phyloP scores from a whole-genome alignment of 2,329 filamentous ascomycete genomes.

The Tolypocladium ophioglossoides region DNA sequence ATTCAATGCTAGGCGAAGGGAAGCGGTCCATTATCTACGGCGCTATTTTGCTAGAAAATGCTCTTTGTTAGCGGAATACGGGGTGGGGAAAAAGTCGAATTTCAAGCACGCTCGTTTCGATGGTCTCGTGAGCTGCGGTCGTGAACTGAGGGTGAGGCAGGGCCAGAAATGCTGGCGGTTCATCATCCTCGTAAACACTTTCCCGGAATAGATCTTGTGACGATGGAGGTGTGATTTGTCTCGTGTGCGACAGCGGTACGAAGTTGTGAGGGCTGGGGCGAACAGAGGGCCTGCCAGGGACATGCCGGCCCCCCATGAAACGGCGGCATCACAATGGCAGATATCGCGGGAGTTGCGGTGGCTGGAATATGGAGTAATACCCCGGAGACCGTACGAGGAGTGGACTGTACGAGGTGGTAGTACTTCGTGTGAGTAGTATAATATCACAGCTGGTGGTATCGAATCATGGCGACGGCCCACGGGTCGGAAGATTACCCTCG shows the following conservation, averaged over 20 bases:
- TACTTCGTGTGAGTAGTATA: too few relatives aligned
- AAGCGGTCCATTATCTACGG: not conserved
- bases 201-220: not conserved
- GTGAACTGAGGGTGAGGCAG: too few relatives aligned
- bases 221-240: too few relatives aligned
- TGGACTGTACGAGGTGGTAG: too few relatives aligned
- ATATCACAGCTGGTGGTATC: not conserved
- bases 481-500: not conserved
- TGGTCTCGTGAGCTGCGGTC: not conserved
- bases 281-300: not conserved
- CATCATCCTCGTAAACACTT: too few relatives aligned
- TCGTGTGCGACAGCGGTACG: too few relatives aligned
- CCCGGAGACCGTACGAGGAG: too few relatives aligned
- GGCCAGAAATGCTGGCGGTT: not conserved
- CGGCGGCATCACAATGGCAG: not conserved
- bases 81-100: not conserved
- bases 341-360: not conserved
- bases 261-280: too few relatives aligned
- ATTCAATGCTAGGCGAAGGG: not conserved
- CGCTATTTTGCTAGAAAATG: not conserved
- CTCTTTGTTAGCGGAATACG: not conserved
- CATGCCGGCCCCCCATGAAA: not conserved
- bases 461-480: not conserved
- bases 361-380: too few relatives aligned
- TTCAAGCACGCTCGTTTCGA: not conserved